Evolutionary conservation across 441 rosid genomes (phyloP).

Genomic region (Bruguiera hainesii): DNA sequence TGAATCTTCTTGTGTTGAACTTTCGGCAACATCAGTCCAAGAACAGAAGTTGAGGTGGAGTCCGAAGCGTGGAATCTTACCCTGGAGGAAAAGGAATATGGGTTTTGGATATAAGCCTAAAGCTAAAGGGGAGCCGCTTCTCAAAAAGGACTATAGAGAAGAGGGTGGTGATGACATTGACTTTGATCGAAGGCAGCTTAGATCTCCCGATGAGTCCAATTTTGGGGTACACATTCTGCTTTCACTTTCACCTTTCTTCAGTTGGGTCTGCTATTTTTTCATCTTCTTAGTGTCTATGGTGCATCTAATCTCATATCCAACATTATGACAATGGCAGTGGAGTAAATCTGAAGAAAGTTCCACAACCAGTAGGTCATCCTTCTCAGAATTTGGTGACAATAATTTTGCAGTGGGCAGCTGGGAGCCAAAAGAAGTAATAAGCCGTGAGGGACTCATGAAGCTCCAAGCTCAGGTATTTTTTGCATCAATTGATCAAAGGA

Average conservation of each 20-base stretch:
- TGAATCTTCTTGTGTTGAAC: conserved; percentile 35
- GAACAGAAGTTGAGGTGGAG: conserved; percentile 35
- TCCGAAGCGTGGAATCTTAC: conserved; percentile 52
- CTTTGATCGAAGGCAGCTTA: conserved; percentile 64
- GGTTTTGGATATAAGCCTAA: conserved; percentile 56
- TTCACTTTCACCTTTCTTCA: background rate
- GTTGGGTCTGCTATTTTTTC: background rate
- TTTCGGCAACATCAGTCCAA: conserved; percentile 25
- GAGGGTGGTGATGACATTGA: conserved; percentile 94
- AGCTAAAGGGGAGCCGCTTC: conserved; percentile 75
- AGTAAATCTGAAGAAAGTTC: conserved; percentile 50
- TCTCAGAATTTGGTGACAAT: conserved; percentile 77
- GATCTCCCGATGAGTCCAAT: conserved; percentile 58
- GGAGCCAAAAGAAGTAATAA: conserved; percentile 64
- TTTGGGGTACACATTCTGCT: conserved; percentile 36
- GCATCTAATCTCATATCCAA: background rate
- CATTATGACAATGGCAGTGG: conserved; percentile 33
- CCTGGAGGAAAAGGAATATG: conserved; percentile 70
- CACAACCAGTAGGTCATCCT: conserved; percentile 41
- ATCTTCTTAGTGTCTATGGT: background rate
- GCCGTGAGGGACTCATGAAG: conserved; percentile 76
- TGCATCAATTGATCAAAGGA: conserved; percentile 81
- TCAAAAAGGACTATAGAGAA: conserved; percentile 66
- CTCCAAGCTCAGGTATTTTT: conserved; percentile 64
- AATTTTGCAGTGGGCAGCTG: conserved; percentile 73